Percentiles rank a stretch among this genome's conserved stretches.
phyloP scores from a whole-genome alignment of 2,329 filamentous ascomycete genomes.

The Sphaerulina vaccinii region DNA sequence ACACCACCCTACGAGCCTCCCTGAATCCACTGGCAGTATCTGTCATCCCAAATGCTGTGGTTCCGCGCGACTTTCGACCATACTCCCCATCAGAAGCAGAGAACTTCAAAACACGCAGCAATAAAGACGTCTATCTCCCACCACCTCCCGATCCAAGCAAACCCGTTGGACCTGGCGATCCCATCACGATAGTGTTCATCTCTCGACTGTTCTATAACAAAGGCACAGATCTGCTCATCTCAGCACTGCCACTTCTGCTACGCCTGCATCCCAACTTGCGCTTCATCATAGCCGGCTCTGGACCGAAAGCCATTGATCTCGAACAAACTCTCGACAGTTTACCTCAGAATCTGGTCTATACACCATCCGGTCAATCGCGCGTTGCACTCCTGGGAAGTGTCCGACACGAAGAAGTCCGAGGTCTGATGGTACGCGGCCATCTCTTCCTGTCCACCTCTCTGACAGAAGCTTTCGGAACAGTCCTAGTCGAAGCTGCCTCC shows the following conservation, averaged over 20 bases:
- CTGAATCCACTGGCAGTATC: constrained; percentile 96
- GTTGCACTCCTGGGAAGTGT: constrained; percentile 90
- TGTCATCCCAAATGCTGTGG: constrained; percentile 95
- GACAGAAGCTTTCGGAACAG: constrained; percentile 95
- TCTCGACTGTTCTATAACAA: constrained; percentile 99
- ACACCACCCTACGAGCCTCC: constrained; percentile 90
- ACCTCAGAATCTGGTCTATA: constrained; percentile 41
- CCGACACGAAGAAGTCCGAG: constrained; percentile 91
- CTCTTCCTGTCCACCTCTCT: constrained; percentile 94
- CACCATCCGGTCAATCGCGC: constrained; percentile 71
- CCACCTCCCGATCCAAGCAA: constrained; percentile 58
- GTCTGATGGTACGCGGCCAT: constrained; percentile 95
- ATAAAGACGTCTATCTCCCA: constrained; percentile 41
- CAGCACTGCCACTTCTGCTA: constrained; percentile 88
- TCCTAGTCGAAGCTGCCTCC: constrained; percentile 94
- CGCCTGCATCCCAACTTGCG: constrained; percentile 87
- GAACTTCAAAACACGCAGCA: constrained; percentile 20
- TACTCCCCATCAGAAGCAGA: constrained; percentile 46
- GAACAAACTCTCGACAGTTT: constrained; percentile 88
- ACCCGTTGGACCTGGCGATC: constrained; percentile 75
- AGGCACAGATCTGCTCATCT: constrained; percentile 93
- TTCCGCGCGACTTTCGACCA: constrained; percentile 91
- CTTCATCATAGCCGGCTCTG: constrained; percentile 94
- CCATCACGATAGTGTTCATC: constrained; percentile 94
- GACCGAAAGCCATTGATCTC: constrained; percentile 93